These are phyloP conservation scores for Naegleria lovaniensis DNA, from an alignment of 208 protist species.

Conservation along the genomic window DNA sequence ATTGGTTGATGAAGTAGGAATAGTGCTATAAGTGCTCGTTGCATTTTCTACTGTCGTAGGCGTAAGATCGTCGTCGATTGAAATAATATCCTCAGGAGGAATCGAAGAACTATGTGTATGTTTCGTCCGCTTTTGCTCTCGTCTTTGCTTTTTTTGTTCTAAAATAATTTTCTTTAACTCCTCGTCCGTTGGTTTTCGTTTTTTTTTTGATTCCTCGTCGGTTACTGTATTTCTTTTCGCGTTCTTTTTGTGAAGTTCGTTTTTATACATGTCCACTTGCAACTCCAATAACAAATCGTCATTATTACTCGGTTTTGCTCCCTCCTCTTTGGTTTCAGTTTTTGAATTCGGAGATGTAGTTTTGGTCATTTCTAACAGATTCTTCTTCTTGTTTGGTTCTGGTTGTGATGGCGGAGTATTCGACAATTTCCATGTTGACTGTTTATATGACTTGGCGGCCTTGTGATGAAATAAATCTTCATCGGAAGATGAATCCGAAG, in stretches of 20 bases:
- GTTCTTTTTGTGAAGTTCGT: neutral
- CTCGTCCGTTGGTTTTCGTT: neutral
- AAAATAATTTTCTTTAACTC: neutral
- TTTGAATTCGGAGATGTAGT: neutral
- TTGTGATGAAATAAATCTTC: neutral
- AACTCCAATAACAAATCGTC: neutral
- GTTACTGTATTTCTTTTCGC: neutral
- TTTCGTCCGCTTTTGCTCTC: neutral
- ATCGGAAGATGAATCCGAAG: neutral
- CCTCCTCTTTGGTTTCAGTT: neutral
- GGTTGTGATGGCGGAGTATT: neutral
- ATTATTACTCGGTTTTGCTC: neutral
- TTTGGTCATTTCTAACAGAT: neutral
- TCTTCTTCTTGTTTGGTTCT: neutral
- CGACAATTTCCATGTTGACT: neutral
- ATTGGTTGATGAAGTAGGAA: too few species aligned
- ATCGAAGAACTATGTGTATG: neutral
- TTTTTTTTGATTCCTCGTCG: neutral
- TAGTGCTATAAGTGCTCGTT: neutral
- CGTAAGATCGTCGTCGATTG: neutral
- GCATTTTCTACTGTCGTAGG: neutral
- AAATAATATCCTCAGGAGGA: neutral
- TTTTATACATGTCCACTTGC: neutral
- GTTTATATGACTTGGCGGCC: neutral
- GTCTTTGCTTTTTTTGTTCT: neutral